These are phyloP conservation scores for Triticum turgidum DNA, from an alignment of 176 grass and related monocot species.

Conservation along the genomic window DNA sequence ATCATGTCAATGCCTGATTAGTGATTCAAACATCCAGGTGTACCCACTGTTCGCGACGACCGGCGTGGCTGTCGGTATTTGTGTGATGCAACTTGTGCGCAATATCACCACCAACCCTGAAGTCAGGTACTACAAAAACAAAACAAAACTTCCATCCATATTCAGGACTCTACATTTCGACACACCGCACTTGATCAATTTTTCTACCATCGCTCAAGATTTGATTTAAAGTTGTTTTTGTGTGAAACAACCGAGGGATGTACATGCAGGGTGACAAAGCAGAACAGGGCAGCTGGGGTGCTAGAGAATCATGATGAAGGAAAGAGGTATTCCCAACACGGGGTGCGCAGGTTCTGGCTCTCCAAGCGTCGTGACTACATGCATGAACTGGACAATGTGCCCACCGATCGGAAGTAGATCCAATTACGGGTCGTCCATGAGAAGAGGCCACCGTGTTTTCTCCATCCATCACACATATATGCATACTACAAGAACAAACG, in stretches of 20 bases:
- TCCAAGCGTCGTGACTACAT: conserved; percentile 17
- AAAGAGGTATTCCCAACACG: conserved; percentile 56
- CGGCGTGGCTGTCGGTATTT: conserved; percentile 52
- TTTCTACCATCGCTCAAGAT: not conserved
- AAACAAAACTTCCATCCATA: not conserved
- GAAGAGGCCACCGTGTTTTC: not conserved
- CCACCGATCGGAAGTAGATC: conserved; percentile 3
- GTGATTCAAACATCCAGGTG: conserved; percentile 31
- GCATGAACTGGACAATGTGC: not conserved
- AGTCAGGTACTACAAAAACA: conserved; percentile 33
- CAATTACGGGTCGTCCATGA: not conserved
- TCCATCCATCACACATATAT: not conserved
- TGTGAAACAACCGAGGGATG: not conserved
- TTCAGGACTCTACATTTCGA: not conserved
- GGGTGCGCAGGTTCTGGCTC: conserved; percentile 51
- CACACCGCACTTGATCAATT: not conserved
- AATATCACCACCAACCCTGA: conserved; percentile 73
- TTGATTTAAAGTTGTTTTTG: not conserved
- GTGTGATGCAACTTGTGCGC: conserved; percentile 65
- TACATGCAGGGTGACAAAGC: conserved; percentile 54
- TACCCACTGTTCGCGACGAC: conserved; percentile 59
- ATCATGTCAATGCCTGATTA: not conserved
- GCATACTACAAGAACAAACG: not conserved
- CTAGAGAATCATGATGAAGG: conserved; percentile 67
- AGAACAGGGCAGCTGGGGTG: conserved; percentile 62